Evolutionary conservation across 495 filamentous ascomycete species (phyloP).

Genomic region (Lepraria neglecta): DNA sequence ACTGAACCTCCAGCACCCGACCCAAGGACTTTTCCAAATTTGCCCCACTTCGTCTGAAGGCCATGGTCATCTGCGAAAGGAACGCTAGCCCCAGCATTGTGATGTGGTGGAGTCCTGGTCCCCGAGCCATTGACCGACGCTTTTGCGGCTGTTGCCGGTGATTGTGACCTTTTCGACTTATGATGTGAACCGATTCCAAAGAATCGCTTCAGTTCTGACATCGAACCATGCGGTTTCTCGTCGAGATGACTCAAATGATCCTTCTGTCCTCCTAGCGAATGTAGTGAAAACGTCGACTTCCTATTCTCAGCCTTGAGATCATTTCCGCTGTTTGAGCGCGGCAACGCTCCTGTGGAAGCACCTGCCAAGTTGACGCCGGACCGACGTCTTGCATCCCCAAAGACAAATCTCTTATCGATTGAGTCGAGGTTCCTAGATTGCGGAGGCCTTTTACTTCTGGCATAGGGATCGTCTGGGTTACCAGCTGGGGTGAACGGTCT

Average conservation of each 20-base stretch:
- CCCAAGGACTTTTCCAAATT: conserved; percentile 86
- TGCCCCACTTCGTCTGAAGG: conserved; percentile 84
- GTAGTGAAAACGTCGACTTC: conserved; percentile 36
- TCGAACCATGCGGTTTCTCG: conserved; percentile 71
- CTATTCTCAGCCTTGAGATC: conserved; percentile 44
- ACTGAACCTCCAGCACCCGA: conserved; percentile 95
- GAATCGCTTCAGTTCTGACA: conserved; percentile 91
- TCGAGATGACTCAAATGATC: conserved; percentile 41
- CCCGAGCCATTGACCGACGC: conserved; percentile 36
- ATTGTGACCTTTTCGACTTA: conserved; percentile 61
- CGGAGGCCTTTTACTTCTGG: conserved; percentile 69
- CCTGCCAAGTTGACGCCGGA: conserved; percentile 24
- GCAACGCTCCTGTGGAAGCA: conserved; percentile 24
- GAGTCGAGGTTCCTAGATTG: conserved; percentile 60
- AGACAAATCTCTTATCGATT: conserved; percentile 82
- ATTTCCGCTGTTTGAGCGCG: conserved; percentile 43
- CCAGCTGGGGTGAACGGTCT: conserved; percentile 72
- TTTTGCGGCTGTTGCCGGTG: conserved; percentile 48
- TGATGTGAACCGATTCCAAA: conserved; percentile 64
- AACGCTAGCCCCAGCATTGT: conserved; percentile 55
- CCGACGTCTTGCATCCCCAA: conserved; percentile 54
- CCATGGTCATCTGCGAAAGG: conserved; percentile 95
- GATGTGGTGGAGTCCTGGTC: conserved; percentile 51
- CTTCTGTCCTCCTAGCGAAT: conserved; percentile 39
- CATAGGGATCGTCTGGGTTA: conserved; percentile 83